Evolutionary conservation across 1,284 basidiomycete genomes (phyloP).

Genomic region (Grifola frondosa): DNA sequence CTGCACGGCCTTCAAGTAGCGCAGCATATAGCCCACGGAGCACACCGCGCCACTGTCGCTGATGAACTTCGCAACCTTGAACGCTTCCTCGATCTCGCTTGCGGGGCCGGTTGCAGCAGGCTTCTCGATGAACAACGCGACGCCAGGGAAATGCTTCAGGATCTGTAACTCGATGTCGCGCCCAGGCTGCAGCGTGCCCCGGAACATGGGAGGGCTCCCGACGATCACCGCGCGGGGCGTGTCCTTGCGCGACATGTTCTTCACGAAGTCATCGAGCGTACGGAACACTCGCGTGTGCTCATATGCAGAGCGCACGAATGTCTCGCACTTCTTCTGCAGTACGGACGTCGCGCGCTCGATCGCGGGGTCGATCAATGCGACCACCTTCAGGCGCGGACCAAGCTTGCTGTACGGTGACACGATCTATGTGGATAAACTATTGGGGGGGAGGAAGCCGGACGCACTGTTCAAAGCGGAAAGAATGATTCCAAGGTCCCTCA

Average conservation of each 20-base stretch:
- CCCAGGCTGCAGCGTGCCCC: slow-evolving; percentile 76
- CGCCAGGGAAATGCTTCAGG: slow-evolving; percentile 85
- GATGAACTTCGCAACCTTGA: slow-evolving; percentile 68
- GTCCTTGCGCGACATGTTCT: slow-evolving; percentile 61
- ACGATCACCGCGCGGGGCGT: slow-evolving; percentile 80
- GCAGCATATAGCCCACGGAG: slow-evolving; percentile 93
- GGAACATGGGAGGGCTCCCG: slow-evolving; percentile 92
- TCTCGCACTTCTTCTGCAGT: slow-evolving; percentile 88
- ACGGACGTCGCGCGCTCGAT: slow-evolving; percentile 79
- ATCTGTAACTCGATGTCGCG: slow-evolving; percentile 91
- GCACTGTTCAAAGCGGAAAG: slow-evolving; percentile 91
- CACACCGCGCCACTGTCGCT: slow-evolving; percentile 73
- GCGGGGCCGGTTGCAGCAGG: slow-evolving; percentile 85
- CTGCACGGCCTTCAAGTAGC: slow-evolving; percentile 93
- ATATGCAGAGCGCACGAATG: slow-evolving; percentile 94
- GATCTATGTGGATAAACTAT: slow-evolving; percentile 10
- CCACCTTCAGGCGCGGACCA: slow-evolving; percentile 93
- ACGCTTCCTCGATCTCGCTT: slow-evolving; percentile 66
- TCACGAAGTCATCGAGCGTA: slow-evolving; percentile 84
- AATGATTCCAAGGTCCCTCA: slow-evolving; percentile 92
- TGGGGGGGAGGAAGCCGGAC: slow-evolving; percentile 20
- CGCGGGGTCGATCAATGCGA: slow-evolving; percentile 92
- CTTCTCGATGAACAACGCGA: slow-evolving; percentile 95
- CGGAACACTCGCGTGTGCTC: slow-evolving; percentile 88
- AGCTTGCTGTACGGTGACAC: slow-evolving; percentile 70